A percentile compares a stretch with the other conserved stretches of the same genome.
These are phyloP conservation scores for Ophiognomonia clavigignenti-juglandacearum DNA, from an alignment of 2,329 filamentous ascomycete species.

Conservation along the genomic window DNA sequence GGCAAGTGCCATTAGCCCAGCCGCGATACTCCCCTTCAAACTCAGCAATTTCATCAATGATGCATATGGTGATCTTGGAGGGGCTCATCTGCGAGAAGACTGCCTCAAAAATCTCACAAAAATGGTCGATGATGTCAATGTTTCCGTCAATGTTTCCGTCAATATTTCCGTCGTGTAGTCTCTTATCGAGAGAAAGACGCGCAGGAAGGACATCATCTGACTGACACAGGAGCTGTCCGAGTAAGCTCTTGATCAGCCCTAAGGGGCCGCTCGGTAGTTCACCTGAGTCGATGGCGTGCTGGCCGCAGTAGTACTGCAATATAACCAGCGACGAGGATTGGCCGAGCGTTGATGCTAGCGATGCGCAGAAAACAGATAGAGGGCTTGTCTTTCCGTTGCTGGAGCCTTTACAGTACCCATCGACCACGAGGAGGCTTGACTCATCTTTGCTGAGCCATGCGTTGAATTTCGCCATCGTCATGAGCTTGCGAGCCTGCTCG, in stretches of 20 bases:
- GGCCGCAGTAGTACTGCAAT: conserved; percentile 1
- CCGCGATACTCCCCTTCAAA: neutral
- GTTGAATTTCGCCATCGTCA: neutral
- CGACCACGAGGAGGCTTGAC: neutral
- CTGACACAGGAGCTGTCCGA: neutral
- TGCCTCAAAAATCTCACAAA: neutral
- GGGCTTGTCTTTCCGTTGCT: conserved; percentile 4
- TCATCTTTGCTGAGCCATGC: neutral
- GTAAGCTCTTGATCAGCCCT: neutral
- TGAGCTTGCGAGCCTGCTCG: neutral
- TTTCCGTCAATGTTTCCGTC: too few species aligned
- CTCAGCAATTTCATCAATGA: conserved; percentile 5
- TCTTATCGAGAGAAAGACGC: neutral
- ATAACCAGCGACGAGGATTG: neutral
- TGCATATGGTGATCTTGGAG: neutral
- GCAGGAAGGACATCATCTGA: neutral
- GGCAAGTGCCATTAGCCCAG: neutral
- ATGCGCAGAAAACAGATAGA: conserved; percentile 1
- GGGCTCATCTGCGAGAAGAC: neutral
- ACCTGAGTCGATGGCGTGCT: neutral
- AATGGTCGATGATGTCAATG: neutral
- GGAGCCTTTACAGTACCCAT: neutral
- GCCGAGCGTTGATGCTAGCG: neutral
- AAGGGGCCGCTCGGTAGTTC: neutral
- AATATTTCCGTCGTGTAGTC: neutral